Percentiles rank a stretch among this genome's conserved stretches.
phyloP scores from a whole-genome alignment of 1,284 basidiomycete genomes.

The Veloporphyrellus conicus region DNA sequence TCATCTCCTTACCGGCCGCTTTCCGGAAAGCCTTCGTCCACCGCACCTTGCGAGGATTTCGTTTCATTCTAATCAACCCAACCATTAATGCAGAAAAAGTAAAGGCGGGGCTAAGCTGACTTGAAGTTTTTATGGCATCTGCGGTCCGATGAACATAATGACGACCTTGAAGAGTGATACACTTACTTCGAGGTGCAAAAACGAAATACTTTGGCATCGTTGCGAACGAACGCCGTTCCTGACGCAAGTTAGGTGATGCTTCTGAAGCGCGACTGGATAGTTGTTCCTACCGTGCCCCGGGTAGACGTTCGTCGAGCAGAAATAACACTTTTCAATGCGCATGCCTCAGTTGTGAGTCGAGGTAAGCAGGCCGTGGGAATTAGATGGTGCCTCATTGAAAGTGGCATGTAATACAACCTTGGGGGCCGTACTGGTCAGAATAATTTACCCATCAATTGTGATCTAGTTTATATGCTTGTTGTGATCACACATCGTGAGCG shows the following conservation, averaged over 20 bases:
- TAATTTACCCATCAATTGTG: no score
- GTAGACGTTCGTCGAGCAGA: constrained; percentile 92
- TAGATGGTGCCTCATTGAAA: background rate
- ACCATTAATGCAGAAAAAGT: background rate
- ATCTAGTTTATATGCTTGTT: no score
- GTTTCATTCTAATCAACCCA: constrained; percentile 79
- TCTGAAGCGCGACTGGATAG: background rate
- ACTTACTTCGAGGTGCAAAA: constrained; percentile 95
- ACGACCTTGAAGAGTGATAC: constrained; percentile 1
- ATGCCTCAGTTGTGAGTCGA: constrained; percentile 36
- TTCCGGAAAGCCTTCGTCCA: constrained; percentile 99
- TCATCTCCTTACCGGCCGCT: constrained; percentile 99
- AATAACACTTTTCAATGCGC: constrained; percentile 88
- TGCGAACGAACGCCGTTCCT: constrained; percentile 92
- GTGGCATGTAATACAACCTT: no score
- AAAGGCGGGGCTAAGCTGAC: constrained; percentile 38
- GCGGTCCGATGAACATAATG: constrained; percentile 7
- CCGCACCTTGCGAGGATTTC: constrained; percentile 97
- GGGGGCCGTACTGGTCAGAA: no score
- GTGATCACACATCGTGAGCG: no score
- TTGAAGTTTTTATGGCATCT: constrained; percentile 99
- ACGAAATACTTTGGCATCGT: constrained; percentile 94
- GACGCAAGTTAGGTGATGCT: constrained; percentile 1
- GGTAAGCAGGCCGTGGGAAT: constrained; percentile 25
- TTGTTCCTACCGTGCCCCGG: constrained; percentile 79